Base-by-base conservation (phyloP, 2,329 filamentous ascomycete species). In the Whalleya microplaca region DNA sequence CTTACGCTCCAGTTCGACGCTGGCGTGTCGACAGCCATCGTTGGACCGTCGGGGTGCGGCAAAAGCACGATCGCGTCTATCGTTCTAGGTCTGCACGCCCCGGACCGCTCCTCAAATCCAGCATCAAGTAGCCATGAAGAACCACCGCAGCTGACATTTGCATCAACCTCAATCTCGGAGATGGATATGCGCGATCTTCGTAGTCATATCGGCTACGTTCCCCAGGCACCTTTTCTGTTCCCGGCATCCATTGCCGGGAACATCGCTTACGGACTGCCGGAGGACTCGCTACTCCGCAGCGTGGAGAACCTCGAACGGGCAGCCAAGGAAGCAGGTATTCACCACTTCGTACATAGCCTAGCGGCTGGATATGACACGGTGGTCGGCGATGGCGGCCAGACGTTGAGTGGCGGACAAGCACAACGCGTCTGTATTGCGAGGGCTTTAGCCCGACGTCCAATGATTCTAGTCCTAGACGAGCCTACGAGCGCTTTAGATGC, bases 11-110 rank as follows among this genome's bases (percentile, higher is more conserved):
- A 73, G 0, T 83, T 97, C 49, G 69, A 78, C 1, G 72, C 81
- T 0, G 86, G 87, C 20, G 85, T 83, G 3, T 90, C 85, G 63
- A 87, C 87, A 0, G 92, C 91, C 2, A 85, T 98, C 19, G 92
- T 96, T 2, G 93, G 94, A 1, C 76, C 84, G 0, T 96, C 92
- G 0, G 94, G 95, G 0, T 91, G 89, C n/a, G 94, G 95, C 1
- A 98, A 99, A 75, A 93, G 89, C 14, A 97, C 94, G 0, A 80
- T 97, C 37, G 82, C 89, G 0, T 84, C 89, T 0, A 76, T 98
- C 0, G 78, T 98, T 0, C 75, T 96, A 3, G 85, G 88, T 1
- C 78, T 97, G 0, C 92, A 95, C 63, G 63, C 72, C 1, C 79
- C 81, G 4, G 61, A 67, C 0, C 29, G 54, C n/a, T 16, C 51